phyloP scores from a whole-genome alignment of 73 alveolate species.

The Blepharisma stoltei region DNA sequence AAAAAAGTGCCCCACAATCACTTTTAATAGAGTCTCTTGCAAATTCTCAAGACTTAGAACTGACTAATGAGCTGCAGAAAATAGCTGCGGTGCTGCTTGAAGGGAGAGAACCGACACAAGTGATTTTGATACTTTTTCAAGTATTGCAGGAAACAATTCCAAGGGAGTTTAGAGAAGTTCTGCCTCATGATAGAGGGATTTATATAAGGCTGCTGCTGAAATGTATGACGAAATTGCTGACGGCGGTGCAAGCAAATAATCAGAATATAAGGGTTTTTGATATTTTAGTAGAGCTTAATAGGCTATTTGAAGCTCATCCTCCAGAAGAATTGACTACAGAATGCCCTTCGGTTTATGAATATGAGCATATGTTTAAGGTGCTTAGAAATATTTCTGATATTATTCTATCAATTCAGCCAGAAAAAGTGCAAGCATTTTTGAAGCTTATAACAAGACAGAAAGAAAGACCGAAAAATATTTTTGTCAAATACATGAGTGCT shows the following conservation, averaged over 20 bases:
- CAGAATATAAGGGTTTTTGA: neutral
- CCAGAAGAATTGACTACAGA: neutral
- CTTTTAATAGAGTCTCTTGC: neutral
- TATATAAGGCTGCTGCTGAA: conserved; percentile 8
- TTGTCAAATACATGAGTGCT: too few relatives aligned
- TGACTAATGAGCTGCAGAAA: conserved; percentile 2
- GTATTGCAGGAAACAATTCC: neutral
- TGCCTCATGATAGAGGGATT: neutral
- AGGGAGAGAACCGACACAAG: neutral
- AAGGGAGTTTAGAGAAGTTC: neutral
- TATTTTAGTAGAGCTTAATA: neutral
- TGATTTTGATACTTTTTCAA: neutral
- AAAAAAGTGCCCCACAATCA: neutral
- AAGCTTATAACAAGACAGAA: neutral
- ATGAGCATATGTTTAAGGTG: conserved; percentile 28
- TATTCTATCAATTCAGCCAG: neutral
- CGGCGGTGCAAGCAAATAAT: neutral
- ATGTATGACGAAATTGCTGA: neutral
- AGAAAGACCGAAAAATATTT: too few relatives aligned
- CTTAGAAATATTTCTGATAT: conserved; percentile 17
- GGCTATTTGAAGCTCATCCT: conserved; percentile 21
- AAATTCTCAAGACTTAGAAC: conserved; percentile 11
- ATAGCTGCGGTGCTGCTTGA: neutral
- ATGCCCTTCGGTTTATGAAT: neutral
- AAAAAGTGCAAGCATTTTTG: neutral